A percentile compares a stretch with the other conserved stretches of the same genome.
phyloP scores from a whole-genome alignment of 2,329 filamentous ascomycete genomes.

The Fusarium palustre region DNA sequence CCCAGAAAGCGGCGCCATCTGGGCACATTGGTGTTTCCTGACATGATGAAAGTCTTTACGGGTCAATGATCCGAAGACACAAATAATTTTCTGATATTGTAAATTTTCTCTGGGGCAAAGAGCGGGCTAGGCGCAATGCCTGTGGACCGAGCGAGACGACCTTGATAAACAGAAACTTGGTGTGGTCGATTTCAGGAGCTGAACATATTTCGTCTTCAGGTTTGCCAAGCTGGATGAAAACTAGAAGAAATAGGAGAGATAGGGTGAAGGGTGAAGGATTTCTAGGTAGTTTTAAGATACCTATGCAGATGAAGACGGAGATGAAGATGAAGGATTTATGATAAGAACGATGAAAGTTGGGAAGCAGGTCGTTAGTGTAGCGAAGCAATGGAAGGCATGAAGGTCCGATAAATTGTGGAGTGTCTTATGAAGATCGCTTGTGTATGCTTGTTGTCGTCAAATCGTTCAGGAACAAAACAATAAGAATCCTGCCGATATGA shows the following conservation, averaged over 20 bases:
- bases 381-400: constrained; percentile 18
- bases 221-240: not conserved
- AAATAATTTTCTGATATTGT: not conserved
- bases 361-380: constrained; percentile 6
- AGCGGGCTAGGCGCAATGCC: constrained; percentile 2
- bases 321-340: not conserved
- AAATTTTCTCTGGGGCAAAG: not conserved
- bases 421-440: not conserved
- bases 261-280: not conserved
- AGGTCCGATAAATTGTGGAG: constrained; percentile 23
- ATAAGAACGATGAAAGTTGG: not conserved
- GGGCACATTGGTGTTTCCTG: constrained; percentile 22
- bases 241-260: not conserved
- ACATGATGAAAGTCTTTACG: constrained; percentile 23
- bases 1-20: constrained; percentile 41
- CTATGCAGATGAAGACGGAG: not conserved
- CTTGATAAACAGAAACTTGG: constrained; percentile 14
- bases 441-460: not conserved
- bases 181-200: not conserved
- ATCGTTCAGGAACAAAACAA: not conserved
- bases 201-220: constrained; percentile 11
- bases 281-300: not conserved
- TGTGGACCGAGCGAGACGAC: not conserved
- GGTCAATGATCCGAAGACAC: not conserved
- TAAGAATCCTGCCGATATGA: not conserved